Base-by-base conservation (phyloP, 2,329 filamentous ascomycete genomes). In the Penicillium vulpinum region DNA sequence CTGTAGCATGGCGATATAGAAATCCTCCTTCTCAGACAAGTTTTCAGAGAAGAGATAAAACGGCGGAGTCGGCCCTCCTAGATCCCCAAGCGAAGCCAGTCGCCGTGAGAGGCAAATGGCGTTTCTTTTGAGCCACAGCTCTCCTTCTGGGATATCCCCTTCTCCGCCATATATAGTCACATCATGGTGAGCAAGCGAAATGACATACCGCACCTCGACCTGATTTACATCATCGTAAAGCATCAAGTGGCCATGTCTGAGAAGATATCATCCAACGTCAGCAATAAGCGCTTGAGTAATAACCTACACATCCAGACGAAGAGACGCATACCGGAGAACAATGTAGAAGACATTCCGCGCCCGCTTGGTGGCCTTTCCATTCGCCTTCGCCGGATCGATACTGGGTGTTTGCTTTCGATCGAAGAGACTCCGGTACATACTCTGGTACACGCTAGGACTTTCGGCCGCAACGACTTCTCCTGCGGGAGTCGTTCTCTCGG, bases 31-130 rank as follows among this genome's bases (percentile, higher is more conserved):
- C 45, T 94, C 91, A 0, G 92, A 96, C 72, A 91, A 91, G 68
- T 95, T 96, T 64, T 97, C 92, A 0, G 91, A 95, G 74, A 97
- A 99, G 5, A 99, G 80, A 70, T 88, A 97, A 76, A 97, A 97
- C 0, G 94, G 92, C 64, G 90, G 92, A 7, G 90, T 87, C 3
- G 83, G 70, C 33, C 84, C 81, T 3, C 81, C 77, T 28, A 81
- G 66, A 33, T 88, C 85, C 26, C 78, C 77, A 26, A 79, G 79
- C 28, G 74, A 74, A 31, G 83, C 80, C 33, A 76, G 72, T 67
- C 84, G 88, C 64, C 91, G 84, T n/a, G 85, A 84, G 31, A 97
- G 80, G 64, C 90, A 88, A 53, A 97, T 87, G 50, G 92, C 92
- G 73, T 96, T 96, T 61, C 92, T 84, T 78, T 97, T 97, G 76